These are phyloP conservation scores for Colletotrichum cereale DNA, from an alignment of 2,329 filamentous ascomycete species.

Conservation along the genomic window DNA sequence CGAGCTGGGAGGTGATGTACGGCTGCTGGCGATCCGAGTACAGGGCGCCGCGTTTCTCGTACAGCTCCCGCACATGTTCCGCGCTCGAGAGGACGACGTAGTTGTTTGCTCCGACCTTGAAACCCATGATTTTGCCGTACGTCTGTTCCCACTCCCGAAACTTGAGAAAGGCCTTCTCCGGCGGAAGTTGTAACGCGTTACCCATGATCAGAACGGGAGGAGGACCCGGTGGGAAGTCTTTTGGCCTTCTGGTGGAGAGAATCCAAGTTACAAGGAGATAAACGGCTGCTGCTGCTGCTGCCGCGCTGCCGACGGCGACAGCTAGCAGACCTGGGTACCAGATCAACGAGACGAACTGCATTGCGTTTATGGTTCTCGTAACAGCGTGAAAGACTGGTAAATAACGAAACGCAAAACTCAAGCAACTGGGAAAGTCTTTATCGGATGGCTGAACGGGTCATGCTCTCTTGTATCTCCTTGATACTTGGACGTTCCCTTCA, in stretches of 20 bases:
- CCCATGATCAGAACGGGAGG: constrained; percentile 43
- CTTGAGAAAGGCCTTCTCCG: constrained; percentile 43
- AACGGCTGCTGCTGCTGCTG: not conserved
- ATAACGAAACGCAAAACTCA: not conserved
- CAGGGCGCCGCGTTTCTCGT: constrained; percentile 52
- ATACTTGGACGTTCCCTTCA: too few relatives aligned
- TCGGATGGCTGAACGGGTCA: not conserved
- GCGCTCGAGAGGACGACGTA: constrained; percentile 51
- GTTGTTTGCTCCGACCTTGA: constrained; percentile 48
- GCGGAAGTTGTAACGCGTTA: constrained; percentile 46
- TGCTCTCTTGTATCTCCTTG: not conserved
- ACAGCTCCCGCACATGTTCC: constrained; percentile 50
- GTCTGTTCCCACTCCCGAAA: constrained; percentile 50
- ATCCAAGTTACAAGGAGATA: constrained; percentile 8
- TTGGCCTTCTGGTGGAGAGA: constrained; percentile 17
- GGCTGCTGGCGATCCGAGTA: constrained; percentile 54
- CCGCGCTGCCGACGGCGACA: not conserved
- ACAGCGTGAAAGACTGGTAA: not conserved
- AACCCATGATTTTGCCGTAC: constrained; percentile 51
- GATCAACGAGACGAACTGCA: not conserved
- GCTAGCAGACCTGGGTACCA: not conserved
- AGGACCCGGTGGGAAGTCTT: constrained; percentile 44
- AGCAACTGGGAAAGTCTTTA: not conserved
- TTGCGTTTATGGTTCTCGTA: not conserved
- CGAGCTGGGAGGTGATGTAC: constrained; percentile 44